Base-by-base conservation (phyloP, 2,329 filamentous ascomycete species). In the Alternaria consortialis region DNA sequence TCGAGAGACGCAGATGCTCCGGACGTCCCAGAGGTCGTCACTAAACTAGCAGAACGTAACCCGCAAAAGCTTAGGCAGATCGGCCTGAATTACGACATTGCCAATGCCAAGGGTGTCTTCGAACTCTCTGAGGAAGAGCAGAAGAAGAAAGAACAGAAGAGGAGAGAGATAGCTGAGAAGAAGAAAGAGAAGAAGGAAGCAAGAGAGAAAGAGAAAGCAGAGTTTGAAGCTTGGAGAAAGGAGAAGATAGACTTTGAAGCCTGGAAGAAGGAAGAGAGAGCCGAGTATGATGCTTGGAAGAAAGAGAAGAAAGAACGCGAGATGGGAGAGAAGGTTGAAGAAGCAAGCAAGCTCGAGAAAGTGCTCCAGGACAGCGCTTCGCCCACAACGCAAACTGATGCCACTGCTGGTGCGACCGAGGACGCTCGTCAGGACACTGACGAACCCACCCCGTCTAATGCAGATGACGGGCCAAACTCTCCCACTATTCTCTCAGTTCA, bases 61-160 rank as follows among this genome's bases (percentile, higher is more conserved):
- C 55, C 85, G 83, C 64, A 83, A 84, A 62, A 86, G 87, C 70
- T 90, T 84, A 59, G 86, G 84, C 68, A 82, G 80, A 87, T 91
- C 25, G 89, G 89, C 2, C 81, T 88, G 64, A 88, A 88, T 11
- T 91, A 91, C 64, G 90, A 92, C 64, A 83, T 91, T 6, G 89
- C 90, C 0, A 88, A 91, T 72, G 85, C 86, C 63, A 91, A 90
- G 73, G 88, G 86, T 3, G 79, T 84, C 3, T 74, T 84, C 7
- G 70, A 81, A 27, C 80, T 83, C n/a, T 81, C 82, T 36, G 84
- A 87, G 25, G 81, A 76, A 48, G 76, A 80, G 13, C 73, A 77
- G 55, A 81, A 78, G 70, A 79, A 79, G 66, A 67, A 76, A 51
- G 77, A 79, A 29, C 70, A 78, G 54, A 71, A 76, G 46, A 72